Evolutionary conservation across 2,329 filamentous ascomycete genomes (phyloP), one percentile per base, ranked within the genome.

Genomic region (Aspergillus versicolor): DNA sequence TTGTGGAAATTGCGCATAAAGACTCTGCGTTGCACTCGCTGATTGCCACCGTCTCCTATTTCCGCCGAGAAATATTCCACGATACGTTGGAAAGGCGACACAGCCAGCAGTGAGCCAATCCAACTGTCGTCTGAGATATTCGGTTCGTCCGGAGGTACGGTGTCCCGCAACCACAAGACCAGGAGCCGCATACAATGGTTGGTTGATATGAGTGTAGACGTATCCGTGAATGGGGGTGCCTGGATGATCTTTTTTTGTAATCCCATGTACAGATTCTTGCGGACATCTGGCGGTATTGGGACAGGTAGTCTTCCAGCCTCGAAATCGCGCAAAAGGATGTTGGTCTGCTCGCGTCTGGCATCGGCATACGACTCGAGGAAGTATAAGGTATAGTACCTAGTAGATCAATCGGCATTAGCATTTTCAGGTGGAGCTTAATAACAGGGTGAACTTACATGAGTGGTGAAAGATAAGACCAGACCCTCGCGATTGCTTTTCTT

Each of bases 51-150:
- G 37, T 76, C 72, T 5, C 75, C 75, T 32, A 77, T 77, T 54
- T 77, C 75, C 0, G 75, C 75, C 2, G 75, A 76, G 62, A 77
- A 76, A 53, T 72, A 77, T 52, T 77, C 74, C 32, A 74, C 70
- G 7, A 76, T 70, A 3, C 75, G 73, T 21, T 62, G 61, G 42
- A 77, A 75, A 4, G 74, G 73, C 11, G 73, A 74, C 5, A 73
- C 59, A 2, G 73, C 72, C 17, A 77, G 71, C 17, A 77, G 64
- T 8, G 75, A 76, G 52, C 70, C 73, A 38, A 77, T 75, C 70
- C 74, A 75, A 17, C 69, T 70, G 45, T 75, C 72, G 47, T 75
- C 69, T 4, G 61, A 54, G 5, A 66, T 61, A 11, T 62, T 68
- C 3, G 62, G 63, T 22, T 70, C 68, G 24, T 74, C 74, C 1